These are phyloP conservation scores for Citrullus amarus DNA, from an alignment of 306 rosid genomes.

Conservation along the genomic window DNA sequence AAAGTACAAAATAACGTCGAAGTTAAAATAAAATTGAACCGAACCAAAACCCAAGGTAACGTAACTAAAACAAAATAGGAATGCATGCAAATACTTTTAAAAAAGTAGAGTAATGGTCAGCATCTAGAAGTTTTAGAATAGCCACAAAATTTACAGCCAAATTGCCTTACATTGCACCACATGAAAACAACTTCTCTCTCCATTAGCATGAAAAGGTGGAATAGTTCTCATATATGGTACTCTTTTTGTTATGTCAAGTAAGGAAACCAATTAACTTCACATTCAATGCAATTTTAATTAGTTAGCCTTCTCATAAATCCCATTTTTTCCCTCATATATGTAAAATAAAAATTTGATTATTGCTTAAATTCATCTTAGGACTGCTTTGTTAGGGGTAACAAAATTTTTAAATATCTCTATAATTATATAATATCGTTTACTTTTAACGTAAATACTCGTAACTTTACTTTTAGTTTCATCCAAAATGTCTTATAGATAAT, in stretches of 20 bases:
- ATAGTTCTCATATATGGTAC: not conserved
- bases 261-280: not conserved
- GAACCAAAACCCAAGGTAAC: not conserved
- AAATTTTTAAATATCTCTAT: no score
- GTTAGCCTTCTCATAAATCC: not conserved
- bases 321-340: no score
- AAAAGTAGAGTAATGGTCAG: not conserved
- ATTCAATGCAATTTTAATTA: not conserved
- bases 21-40: not conserved
- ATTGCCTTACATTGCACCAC: not conserved
- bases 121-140: not conserved
- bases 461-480: no score
- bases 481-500: not conserved
- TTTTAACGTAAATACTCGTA: no score
- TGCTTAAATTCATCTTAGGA: no score
- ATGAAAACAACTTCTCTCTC: not conserved
- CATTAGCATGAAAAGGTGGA: not conserved
- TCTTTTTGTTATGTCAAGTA: not conserved
- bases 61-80: not conserved
- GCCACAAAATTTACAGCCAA: not conserved
- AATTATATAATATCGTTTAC: no score
- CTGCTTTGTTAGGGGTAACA: no score
- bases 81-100: not conserved
- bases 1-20: not conserved
- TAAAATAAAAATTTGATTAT: no score